Base-by-base conservation (phyloP, 129 eudicot species). In the Glebionis coronaria region DNA sequence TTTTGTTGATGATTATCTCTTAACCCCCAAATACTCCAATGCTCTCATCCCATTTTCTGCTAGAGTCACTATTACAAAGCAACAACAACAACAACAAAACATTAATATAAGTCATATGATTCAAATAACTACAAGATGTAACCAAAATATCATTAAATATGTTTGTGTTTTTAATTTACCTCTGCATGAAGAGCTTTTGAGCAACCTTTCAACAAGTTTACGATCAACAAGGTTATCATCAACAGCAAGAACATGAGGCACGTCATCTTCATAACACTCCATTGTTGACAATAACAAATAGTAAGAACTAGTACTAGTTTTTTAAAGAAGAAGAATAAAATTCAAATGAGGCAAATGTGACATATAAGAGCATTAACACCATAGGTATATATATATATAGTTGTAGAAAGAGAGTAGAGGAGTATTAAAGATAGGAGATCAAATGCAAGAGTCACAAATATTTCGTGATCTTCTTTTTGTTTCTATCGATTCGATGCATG, bases 1-100 rank as follows among this genome's bases (percentile, higher is more conserved):
- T 38, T 73, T n/a, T 83, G 65, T 56, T 83, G 86, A 54, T 81
- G 83, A 7, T 55, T 21, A 9, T 55, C 60, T 20, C 31, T 55
- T 55, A 55, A 11, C 2, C 91, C 91, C 97, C 60, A 90, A 71
- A 57, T 78, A 87, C 77, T 90, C 91, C 73, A 90, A 72, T 12
- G 97, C 97, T 80, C 82, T 82, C 81, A 80, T 35, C 16, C 82
- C 97, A 71, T 82, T 90, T 75, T 90, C 97, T 65, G 87, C 97
- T 25, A 87, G 87, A 25, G 97, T 90, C 69, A 90, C 97, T 90
- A 76, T 12, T 12, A 67, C 10, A 69, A 51, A 40, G 65, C 14
- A 6, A 51, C 40, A 31, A 31, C 38, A 31, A 31, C 40, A 31
- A 31, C 40, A 35, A 64, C 56, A 64, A 20, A 29, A 29, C 35